Base-by-base conservation (phyloP, 1,284 basidiomycete species). In the Cutaneotrichosporon sp. region DNA sequence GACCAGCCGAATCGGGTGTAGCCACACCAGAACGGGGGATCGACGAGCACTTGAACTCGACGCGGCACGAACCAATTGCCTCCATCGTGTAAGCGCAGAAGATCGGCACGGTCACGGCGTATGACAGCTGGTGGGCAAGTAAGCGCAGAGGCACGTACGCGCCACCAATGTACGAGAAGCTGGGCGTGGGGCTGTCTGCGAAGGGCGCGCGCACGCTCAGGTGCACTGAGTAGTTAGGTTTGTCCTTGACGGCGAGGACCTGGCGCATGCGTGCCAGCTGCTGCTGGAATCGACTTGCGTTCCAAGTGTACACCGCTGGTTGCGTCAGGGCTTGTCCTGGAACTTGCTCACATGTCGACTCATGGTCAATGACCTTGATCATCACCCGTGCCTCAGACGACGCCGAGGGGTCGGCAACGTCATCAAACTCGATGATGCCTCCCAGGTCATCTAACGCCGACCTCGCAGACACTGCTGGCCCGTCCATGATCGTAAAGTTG, bases 231-330 rank as follows among this genome's bases (percentile, higher is more conserved):
- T 93, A 96, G 14, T 90, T 90, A 7, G 96, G 95, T 62, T 90
- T 88, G 79, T 94, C 91, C 72, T 95, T 90, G 77, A 94, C 93
- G n/a, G 88, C 88, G 22, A 90, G 91, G 38, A 96, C 83, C 75
- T 96, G 96, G 55, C 93, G 89, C 95, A 99, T 99, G 69, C 91
- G 89, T 68, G 89, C 88, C 8, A 98, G 83, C 66, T 95, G 92
- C 70, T 92, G 90, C 70, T 90, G 88, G 75, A 98, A 87, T 55
- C 91, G 88, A 69, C 90, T 88, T 47, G 96, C 81, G 18, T 92
- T 94, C 96, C 96, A 99, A 6, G 88, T 84, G 75, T 94, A 95
- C 63, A 96, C 87, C 38, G 90, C 90, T 77, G 59, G 57, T 56
- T 74, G 64, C 72, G 72, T 69, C 51, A 52, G 56, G 58, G 53